Evolutionary conservation across 495 filamentous ascomycete species (phyloP).

Genomic region (Talaromyces adpressus): DNA sequence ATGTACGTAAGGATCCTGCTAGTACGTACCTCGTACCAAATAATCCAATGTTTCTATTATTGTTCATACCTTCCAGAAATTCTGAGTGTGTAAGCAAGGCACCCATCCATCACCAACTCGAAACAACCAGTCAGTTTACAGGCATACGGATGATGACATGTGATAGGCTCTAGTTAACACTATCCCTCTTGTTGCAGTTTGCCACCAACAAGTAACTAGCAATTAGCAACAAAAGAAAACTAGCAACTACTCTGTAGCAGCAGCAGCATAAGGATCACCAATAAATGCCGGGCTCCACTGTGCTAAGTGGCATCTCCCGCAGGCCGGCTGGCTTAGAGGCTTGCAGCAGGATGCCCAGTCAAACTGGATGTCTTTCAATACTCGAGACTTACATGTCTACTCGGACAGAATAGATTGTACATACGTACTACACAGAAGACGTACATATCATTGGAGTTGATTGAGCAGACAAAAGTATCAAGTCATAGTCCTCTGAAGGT

Average conservation of each 20-base stretch:
- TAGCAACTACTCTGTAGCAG: neutral
- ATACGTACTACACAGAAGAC: too few relatives aligned
- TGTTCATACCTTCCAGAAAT: neutral
- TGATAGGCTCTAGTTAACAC: neutral
- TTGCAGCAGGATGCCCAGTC: neutral
- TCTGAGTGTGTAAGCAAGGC: neutral
- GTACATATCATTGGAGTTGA: too few relatives aligned
- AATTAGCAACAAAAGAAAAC: too few relatives aligned
- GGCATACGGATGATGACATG: neutral
- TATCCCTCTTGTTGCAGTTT: neutral
- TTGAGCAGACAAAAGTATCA: too few relatives aligned
- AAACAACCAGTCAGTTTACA: too few relatives aligned
- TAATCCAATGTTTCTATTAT: neutral
- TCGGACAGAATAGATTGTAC: too few relatives aligned
- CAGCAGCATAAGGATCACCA: conserved; percentile 3
- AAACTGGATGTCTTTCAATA: too few relatives aligned
- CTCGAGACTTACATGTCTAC: neutral
- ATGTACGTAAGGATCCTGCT: neutral
- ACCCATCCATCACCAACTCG: neutral
- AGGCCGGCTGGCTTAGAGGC: neutral
- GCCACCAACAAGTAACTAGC: neutral
- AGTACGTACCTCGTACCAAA: neutral
- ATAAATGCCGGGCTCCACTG: conserved; percentile 11
- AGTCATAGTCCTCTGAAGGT: too few relatives aligned
- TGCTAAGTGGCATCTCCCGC: conserved; percentile 9